phyloP scores from a whole-genome alignment of 805 yeast species.

The Suhomyces sp. region DNA sequence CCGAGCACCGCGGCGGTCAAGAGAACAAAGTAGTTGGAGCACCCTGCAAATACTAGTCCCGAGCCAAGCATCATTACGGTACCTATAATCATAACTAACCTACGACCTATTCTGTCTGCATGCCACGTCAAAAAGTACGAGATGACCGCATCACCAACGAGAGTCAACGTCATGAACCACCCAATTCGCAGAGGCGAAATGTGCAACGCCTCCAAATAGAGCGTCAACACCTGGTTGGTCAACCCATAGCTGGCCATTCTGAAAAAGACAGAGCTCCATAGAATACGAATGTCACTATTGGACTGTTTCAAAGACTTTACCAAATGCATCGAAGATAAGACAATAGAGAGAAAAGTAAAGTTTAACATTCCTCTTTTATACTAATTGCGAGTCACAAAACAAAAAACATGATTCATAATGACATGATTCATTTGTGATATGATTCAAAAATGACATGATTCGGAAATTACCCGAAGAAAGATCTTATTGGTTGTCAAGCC shows the following conservation, averaged over 20 bases:
- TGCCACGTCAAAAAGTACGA: constrained; percentile 74
- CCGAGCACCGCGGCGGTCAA: constrained; percentile 75
- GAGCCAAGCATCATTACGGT: constrained; percentile 64
- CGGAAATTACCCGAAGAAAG: too few relatives aligned
- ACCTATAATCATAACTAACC: constrained; percentile 61
- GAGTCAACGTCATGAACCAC: constrained; percentile 74
- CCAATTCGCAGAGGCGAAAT: constrained; percentile 64
- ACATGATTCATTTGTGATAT: too few relatives aligned
- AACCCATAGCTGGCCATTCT: constrained; percentile 74
- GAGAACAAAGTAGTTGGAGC: constrained; percentile 52
- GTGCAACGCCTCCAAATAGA: constrained; percentile 56
- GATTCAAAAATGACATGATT: too few relatives aligned
- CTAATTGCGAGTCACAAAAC: neutral
- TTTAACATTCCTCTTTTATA: neutral
- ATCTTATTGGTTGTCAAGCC: too few relatives aligned
- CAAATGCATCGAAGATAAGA: constrained; percentile 27
- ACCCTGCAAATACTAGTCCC: constrained; percentile 62
- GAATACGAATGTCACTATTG: constrained; percentile 53
- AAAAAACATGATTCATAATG: neutral
- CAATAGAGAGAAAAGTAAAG: too few relatives aligned
- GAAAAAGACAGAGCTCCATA: constrained; percentile 67
- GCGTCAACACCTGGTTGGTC: constrained; percentile 73
- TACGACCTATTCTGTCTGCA: constrained; percentile 69
- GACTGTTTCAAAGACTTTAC: constrained; percentile 36
- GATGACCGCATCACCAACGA: constrained; percentile 73